Percentiles rank a stretch among this genome's conserved stretches.
These are phyloP conservation scores for Alternaria sp. DNA, from an alignment of 2,329 filamentous ascomycete species.

Conservation along the genomic window DNA sequence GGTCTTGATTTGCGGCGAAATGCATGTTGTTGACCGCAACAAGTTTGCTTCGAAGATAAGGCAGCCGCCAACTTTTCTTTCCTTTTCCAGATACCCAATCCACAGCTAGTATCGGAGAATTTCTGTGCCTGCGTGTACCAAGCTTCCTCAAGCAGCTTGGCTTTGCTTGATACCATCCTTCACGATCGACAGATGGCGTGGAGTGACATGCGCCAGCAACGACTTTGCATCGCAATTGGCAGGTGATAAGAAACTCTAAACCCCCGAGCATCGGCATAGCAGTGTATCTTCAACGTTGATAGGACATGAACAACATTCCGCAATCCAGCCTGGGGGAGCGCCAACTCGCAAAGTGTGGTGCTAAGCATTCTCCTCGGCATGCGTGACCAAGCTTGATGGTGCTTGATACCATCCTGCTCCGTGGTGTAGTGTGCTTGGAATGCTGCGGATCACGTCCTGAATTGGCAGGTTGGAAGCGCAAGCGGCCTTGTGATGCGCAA, in stretches of 20 bases:
- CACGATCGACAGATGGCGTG: neutral
- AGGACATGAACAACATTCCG: neutral
- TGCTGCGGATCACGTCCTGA: slow-evolving; percentile 5
- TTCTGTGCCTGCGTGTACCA: slow-evolving; percentile 10
- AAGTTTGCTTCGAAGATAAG: neutral
- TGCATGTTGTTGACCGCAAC: neutral
- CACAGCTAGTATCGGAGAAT: neutral
- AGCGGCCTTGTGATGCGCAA: slow-evolving; percentile 4
- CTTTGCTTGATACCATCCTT: neutral
- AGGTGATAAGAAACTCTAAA: neutral
- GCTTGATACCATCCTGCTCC: slow-evolving; percentile 11
- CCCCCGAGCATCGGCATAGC: neutral
- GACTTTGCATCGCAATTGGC: neutral
- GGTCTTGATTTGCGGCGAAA: neutral
- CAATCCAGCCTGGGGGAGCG: neutral
- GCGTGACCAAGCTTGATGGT: slow-evolving; percentile 17
- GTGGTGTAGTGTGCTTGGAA: neutral
- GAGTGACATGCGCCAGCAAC: neutral
- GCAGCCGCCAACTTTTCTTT: neutral
- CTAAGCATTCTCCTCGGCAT: slow-evolving; percentile 14
- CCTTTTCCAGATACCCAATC: neutral
- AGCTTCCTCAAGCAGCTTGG: slow-evolving; percentile 23
- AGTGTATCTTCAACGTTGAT: neutral
- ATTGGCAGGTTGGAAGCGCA: slow-evolving; percentile 21
- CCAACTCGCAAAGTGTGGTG: neutral